Conservation (phyloP, 768 basidiomycete species). For the Boletus sp. region DNA sequence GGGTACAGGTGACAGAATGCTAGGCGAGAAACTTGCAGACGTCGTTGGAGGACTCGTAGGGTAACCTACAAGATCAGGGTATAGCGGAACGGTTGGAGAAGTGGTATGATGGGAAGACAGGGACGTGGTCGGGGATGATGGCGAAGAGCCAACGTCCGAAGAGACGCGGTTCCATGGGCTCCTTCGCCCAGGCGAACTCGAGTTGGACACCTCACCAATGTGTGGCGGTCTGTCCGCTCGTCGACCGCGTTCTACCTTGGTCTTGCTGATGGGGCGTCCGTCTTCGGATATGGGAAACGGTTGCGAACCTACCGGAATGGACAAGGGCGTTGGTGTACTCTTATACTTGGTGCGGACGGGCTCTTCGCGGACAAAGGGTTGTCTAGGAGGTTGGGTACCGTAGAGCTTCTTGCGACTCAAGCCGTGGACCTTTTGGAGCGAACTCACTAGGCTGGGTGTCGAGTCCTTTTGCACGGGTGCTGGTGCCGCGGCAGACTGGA, state of each 20-base stretch:
- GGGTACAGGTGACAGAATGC: constrained; percentile 1
- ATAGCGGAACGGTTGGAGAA: constrained; percentile 22
- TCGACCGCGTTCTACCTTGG: constrained; percentile 25
- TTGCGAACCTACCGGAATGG: constrained; percentile 27
- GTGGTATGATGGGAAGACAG: constrained; percentile 16
- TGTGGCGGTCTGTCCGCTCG: constrained; percentile 18
- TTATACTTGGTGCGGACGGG: constrained; percentile 36
- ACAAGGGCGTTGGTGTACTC: constrained; percentile 30
- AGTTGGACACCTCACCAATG: constrained; percentile 13
- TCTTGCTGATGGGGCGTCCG: constrained; percentile 13
- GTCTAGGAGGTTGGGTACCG: constrained; percentile 45
- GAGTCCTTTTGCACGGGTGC: constrained; percentile 21
- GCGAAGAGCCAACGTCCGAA: constrained; percentile 20
- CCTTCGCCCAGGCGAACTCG: constrained; percentile 37
- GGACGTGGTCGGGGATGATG: constrained; percentile 25
- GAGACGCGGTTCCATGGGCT: constrained; percentile 14
- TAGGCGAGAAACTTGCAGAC: constrained; percentile 8
- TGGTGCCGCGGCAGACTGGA: constrained; percentile 18
- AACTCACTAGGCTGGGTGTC: constrained; percentile 53
- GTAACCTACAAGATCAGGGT: constrained; percentile 21
- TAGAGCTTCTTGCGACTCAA: constrained; percentile 69
- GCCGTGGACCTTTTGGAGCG: constrained; percentile 65
- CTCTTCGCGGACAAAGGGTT: constrained; percentile 55
- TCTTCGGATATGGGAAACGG: constrained; percentile 20
- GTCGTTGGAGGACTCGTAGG: constrained; percentile 11